Evolutionary conservation across 192 early-diverging fungal genomes (phyloP).

Genomic region (Kappamyces sp.): DNA sequence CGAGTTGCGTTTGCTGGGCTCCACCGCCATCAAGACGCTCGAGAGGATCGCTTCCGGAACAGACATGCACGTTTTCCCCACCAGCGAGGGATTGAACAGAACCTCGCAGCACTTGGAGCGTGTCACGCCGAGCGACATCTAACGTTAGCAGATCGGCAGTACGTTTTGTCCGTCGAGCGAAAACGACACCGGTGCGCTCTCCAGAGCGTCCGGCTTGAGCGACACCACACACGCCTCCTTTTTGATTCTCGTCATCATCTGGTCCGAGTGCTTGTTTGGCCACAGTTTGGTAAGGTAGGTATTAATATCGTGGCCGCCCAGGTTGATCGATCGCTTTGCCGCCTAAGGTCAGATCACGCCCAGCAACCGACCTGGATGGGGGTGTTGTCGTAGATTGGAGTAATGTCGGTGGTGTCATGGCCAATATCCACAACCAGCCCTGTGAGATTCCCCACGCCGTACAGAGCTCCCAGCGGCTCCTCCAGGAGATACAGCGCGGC

Average conservation of each 20-base stretch:
- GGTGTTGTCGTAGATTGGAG: neutral
- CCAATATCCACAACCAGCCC: constrained; percentile 92
- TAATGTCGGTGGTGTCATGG: constrained; percentile 58
- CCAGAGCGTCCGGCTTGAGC: too few species aligned
- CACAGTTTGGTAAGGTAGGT: constrained; percentile 57
- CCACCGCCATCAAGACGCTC: constrained; percentile 50
- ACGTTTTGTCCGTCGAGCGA: neutral
- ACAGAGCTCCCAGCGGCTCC: constrained; percentile 76
- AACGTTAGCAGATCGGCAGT: constrained; percentile 14
- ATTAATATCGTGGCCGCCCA: constrained; percentile 70
- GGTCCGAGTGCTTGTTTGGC: constrained; percentile 34
- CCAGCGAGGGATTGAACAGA: constrained; percentile 64
- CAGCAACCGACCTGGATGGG: neutral
- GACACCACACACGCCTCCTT: constrained; percentile 24
- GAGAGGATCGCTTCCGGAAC: constrained; percentile 62
- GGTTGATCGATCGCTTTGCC: constrained; percentile 28
- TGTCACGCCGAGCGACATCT: constrained; percentile 43
- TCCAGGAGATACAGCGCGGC: constrained; percentile 76
- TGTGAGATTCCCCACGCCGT: constrained; percentile 67
- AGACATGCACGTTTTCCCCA: constrained; percentile 28
- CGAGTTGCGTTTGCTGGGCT: constrained; percentile 65
- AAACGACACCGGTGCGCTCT: too few species aligned
- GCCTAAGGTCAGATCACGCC: neutral
- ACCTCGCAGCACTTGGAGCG: constrained; percentile 60
- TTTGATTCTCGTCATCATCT: constrained; percentile 42